Conservation (phyloP, 768 basidiomycete species). For the Podaxis pistillaris region DNA sequence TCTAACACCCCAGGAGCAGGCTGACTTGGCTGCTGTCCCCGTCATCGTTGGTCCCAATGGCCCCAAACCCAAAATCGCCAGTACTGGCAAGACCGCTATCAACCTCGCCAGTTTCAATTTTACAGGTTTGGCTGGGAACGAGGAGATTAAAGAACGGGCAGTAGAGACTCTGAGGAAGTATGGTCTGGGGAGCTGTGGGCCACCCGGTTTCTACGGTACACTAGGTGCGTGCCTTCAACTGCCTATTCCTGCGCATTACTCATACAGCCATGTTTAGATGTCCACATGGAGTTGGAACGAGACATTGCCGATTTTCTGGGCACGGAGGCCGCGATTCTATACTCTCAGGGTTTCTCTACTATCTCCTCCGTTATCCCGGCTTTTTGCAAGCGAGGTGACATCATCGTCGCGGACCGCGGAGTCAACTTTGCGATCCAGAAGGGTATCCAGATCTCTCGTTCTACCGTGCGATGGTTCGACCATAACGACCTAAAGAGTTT, state of each 20-base stretch:
- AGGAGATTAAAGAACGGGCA: conserved; percentile 81
- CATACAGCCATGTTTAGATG: conserved; percentile 50
- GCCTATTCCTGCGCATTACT: not conserved
- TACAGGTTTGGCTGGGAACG: conserved; percentile 84
- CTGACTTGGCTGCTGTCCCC: conserved; percentile 74
- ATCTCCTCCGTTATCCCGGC: conserved; percentile 94
- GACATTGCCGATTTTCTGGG: conserved; percentile 91
- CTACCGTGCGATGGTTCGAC: conserved; percentile 92
- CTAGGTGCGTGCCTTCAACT: conserved; percentile 60
- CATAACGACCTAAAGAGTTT: conserved; percentile 92
- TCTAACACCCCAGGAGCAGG: conserved; percentile 53
- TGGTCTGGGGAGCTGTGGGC: conserved; percentile 93
- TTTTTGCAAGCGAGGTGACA: conserved; percentile 95
- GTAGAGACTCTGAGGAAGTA: conserved; percentile 84
- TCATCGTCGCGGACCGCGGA: conserved; percentile 98
- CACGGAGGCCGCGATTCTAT: conserved; percentile 85
- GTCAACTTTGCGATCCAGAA: conserved; percentile 95
- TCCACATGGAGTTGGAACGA: conserved; percentile 86
- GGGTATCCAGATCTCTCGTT: conserved; percentile 91
- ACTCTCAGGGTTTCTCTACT: conserved; percentile 91
- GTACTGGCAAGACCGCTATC: conserved; percentile 67
- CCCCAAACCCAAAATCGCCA: conserved; percentile 76
- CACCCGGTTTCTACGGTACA: conserved; percentile 96
- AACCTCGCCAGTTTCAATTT: conserved; percentile 95
- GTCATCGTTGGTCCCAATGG: conserved; percentile 79